phyloP scores from a whole-genome alignment of 192 early-diverging fungal genomes.

The Entomortierella lignicola region DNA sequence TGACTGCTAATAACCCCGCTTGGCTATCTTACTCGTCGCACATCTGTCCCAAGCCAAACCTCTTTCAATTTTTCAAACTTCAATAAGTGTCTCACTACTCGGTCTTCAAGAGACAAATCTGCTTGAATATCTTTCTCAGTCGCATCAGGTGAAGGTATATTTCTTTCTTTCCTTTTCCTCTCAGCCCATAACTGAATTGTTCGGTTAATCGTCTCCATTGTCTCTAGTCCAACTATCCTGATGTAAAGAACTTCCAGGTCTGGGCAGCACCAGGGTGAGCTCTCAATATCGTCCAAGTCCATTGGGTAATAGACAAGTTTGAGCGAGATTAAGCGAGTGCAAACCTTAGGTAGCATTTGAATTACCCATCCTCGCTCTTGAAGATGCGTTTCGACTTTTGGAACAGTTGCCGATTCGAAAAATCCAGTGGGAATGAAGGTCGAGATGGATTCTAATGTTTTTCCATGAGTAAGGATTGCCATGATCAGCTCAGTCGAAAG shows the following conservation, averaged over 20 bases:
- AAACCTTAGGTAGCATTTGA: neutral
- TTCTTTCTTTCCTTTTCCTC: neutral
- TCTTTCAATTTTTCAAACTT: slow-evolving; percentile 2
- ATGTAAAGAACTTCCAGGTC: neutral
- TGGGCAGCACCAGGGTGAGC: neutral
- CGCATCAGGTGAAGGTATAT: no score
- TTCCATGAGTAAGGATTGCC: neutral
- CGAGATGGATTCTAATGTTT: neutral
- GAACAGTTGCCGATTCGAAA: neutral
- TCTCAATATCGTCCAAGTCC: slow-evolving; percentile 3
- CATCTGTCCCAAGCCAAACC: neutral
- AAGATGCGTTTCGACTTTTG: neutral
- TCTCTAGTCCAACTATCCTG: slow-evolving; percentile 10
- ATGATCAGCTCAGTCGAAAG: slow-evolving; percentile 2
- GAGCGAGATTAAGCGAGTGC: neutral
- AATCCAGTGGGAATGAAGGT: neutral
- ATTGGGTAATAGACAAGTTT: slow-evolving; percentile 2
- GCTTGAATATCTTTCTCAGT: neutral
- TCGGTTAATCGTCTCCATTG: neutral
- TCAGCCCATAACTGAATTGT: slow-evolving; percentile 1
- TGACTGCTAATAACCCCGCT: no score
- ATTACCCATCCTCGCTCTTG: neutral
- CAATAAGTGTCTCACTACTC: neutral
- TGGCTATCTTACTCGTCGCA: neutral
- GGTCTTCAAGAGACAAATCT: neutral